Evolutionary conservation across 805 yeast species (phyloP).

Genomic region (Ogataea glucozyma): DNA sequence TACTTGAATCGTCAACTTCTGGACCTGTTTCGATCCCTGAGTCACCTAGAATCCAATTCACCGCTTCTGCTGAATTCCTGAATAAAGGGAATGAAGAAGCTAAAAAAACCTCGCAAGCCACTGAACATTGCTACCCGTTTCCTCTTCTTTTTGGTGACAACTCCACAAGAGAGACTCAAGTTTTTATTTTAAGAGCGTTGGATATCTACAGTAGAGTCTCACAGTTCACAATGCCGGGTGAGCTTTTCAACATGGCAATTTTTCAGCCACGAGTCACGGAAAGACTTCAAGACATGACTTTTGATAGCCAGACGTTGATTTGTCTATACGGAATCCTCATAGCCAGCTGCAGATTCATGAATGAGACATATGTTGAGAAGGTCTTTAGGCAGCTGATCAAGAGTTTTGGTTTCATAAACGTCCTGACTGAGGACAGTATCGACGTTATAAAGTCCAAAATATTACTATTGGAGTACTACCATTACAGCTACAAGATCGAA

Average conservation of each 20-base stretch:
- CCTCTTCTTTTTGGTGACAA: conserved; percentile 10
- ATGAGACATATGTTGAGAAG: not conserved
- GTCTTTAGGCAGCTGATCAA: not conserved
- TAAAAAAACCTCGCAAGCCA: not conserved
- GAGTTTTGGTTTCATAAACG: conserved; percentile 4
- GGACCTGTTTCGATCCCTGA: too few relatives aligned
- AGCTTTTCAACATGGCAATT: not conserved
- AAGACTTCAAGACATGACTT: conserved; percentile 1
- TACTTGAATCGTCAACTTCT: too few relatives aligned
- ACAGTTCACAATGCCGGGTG: not conserved
- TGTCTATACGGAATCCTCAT: conserved; percentile 11
- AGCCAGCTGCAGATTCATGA: not conserved
- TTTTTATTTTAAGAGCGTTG: conserved; percentile 7
- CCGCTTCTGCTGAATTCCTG: too few relatives aligned
- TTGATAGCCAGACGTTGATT: conserved; percentile 2
- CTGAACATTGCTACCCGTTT: not conserved
- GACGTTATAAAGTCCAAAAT: conserved; percentile 12
- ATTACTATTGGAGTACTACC: conserved; percentile 9
- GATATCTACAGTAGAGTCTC: not conserved
- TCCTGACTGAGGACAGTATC: conserved; percentile 6
- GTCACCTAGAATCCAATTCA: too few relatives aligned
- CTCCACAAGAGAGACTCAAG: conserved; percentile 5
- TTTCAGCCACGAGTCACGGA: not conserved
- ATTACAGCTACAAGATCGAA: conserved; percentile 6
- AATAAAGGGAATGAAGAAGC: not conserved